Evolutionary conservation across 257 asterid genomes (phyloP).

Genomic region (Solanum pinnatisectum): DNA sequence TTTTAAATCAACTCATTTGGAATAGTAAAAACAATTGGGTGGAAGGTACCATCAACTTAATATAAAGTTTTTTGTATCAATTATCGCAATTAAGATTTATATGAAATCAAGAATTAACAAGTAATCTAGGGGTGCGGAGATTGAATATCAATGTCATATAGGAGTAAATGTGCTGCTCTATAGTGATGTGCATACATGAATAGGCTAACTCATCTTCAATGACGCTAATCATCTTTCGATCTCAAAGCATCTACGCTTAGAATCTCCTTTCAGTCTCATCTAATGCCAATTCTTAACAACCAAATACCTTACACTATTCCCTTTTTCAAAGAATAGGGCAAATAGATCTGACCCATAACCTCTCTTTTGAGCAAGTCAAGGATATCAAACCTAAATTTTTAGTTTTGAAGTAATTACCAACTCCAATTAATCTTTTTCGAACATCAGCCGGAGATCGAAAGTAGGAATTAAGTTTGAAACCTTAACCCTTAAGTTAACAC

Average conservation of each 20-base stretch:
- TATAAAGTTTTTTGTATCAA: neutral
- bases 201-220: neutral
- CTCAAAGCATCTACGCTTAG: neutral
- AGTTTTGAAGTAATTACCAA: neutral
- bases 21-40: neutral
- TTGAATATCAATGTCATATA: neutral
- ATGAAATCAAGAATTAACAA: neutral
- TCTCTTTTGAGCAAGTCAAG: neutral
- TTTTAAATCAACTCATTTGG: too few relatives aligned
- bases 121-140: neutral
- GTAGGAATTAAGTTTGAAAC: neutral
- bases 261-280: neutral
- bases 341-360: neutral
- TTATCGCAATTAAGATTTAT: too few relatives aligned
- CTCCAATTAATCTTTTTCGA: too few relatives aligned
- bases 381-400: neutral
- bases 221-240: neutral
- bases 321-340: neutral
- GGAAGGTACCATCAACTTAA: neutral
- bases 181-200: neutral
- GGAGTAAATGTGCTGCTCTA: neutral
- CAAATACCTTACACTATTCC: neutral
- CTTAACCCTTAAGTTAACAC: neutral
- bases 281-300: neutral
- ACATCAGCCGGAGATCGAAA: neutral